Percentiles rank a stretch among this genome's conserved stretches.
These are phyloP conservation scores for Talaromyces stipitatus DNA, from an alignment of 495 filamentous ascomycete genomes.

Conservation along the genomic window DNA sequence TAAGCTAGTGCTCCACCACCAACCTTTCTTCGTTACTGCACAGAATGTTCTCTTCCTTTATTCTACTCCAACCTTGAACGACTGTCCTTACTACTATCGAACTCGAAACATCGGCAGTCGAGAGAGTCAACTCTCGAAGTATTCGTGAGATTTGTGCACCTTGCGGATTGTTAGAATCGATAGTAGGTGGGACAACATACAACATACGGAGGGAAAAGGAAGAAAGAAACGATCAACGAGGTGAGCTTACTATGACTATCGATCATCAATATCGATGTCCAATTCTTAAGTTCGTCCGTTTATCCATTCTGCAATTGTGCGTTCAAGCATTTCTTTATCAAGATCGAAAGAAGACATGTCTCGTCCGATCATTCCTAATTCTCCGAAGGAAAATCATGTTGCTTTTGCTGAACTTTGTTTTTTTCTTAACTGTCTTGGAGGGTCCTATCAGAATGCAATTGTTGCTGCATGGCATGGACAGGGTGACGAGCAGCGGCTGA, in stretches of 20 bases:
- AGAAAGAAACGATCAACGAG: neutral
- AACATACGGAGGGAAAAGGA: neutral
- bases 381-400: neutral
- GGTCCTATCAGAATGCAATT: neutral
- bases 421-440: too few species aligned
- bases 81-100: neutral
- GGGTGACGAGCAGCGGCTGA: neutral
- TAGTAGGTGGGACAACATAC: too few species aligned
- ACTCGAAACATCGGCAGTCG: neutral
- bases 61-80: neutral
- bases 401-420: neutral
- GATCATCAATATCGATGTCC: too few species aligned
- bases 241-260: too few species aligned
- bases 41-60: neutral
- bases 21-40: neutral
- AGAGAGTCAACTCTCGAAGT: neutral
- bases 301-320: too few species aligned
- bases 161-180: too few species aligned
- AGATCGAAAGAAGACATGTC: too few species aligned
- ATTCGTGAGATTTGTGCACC: neutral
- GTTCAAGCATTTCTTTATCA: too few species aligned
- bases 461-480: neutral
- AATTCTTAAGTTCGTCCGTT: too few species aligned
- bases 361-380: too few species aligned
- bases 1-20: neutral